Percentiles rank a stretch among this genome's conserved stretches.
Conservation (phyloP, 1,284 basidiomycete species). For the Apiotrichum gamsii region DNA sequence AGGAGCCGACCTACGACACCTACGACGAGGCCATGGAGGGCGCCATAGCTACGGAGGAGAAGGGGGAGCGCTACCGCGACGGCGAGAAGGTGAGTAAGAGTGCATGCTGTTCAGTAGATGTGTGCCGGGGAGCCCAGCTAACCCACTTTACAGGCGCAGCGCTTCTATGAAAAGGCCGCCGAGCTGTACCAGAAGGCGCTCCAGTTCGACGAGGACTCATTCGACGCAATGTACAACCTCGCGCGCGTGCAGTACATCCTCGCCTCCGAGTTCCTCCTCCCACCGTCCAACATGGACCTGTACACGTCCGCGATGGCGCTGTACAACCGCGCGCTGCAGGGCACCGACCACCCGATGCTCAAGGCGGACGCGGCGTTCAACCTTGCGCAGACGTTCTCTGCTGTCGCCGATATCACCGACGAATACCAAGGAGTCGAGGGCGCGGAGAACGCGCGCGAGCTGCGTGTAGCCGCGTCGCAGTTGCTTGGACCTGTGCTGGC, state of each 20-base stretch:
- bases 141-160: constrained; percentile 31
- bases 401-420: constrained; percentile 40
- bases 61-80: constrained; percentile 46
- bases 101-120: neutral
- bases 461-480: constrained; percentile 29
- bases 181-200: constrained; percentile 44
- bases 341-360: constrained; percentile 25
- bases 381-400: constrained; percentile 32
- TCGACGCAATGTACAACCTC: constrained; percentile 46
- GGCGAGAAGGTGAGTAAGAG: constrained; percentile 47
- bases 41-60: constrained; percentile 47
- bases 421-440: constrained; percentile 26
- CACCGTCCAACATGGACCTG: constrained; percentile 25
- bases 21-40: constrained; percentile 47
- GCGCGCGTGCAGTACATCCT: constrained; percentile 44
- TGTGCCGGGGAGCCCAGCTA: too few relatives aligned
- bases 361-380: constrained; percentile 45
- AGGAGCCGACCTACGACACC: constrained; percentile 43
- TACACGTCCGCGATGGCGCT: constrained; percentile 27
- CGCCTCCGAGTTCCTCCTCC: constrained; percentile 40
- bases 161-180: constrained; percentile 43
- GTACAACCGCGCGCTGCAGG: constrained; percentile 29
- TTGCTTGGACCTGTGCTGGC: constrained; percentile 33
- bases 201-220: constrained; percentile 27
- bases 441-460: constrained; percentile 17